phyloP scores from a whole-genome alignment of 495 filamentous ascomycete genomes.

The Bombardia bombarda region DNA sequence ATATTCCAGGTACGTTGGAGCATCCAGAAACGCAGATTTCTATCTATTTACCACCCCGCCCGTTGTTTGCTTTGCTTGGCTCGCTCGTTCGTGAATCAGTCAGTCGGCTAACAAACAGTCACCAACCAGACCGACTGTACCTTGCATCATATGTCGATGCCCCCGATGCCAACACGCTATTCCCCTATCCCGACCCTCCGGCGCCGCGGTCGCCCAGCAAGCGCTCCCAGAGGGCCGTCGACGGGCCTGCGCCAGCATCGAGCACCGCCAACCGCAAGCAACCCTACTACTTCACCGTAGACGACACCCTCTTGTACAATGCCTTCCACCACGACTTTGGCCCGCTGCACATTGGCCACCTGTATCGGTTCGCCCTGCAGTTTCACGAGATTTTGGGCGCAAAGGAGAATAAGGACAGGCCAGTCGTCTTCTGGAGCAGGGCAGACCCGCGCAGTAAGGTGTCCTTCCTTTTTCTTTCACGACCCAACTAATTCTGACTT shows the following conservation, averaged over 20 bases:
- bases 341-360: conserved; percentile 90
- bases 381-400: conserved; percentile 93
- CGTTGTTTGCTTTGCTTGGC: conserved; percentile 6
- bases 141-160: conserved; percentile 83
- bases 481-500: conserved; percentile 9
- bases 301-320: conserved; percentile 90
- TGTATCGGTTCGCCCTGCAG: conserved; percentile 90
- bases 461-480: neutral
- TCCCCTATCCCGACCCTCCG: conserved; percentile 67
- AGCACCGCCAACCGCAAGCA: conserved; percentile 31
- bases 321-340: conserved; percentile 98
- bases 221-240: conserved; percentile 58
- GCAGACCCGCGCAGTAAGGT: conserved; percentile 81
- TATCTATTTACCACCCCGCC: too few species aligned
- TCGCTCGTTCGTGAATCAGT: too few species aligned
- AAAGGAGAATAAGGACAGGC: conserved; percentile 65
- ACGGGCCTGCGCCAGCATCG: conserved; percentile 38
- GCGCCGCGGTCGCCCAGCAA: conserved; percentile 57
- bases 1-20: conserved; percentile 51
- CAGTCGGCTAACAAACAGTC: too few species aligned
- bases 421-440: conserved; percentile 90
- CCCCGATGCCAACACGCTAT: conserved; percentile 71
- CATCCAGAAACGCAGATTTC: too few species aligned
- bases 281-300: conserved; percentile 92
- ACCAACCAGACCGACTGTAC: conserved; percentile 87